These are phyloP conservation scores for Cryptosporidium muris DNA, from an alignment of 169 alveolate species.

Conservation along the genomic window DNA sequence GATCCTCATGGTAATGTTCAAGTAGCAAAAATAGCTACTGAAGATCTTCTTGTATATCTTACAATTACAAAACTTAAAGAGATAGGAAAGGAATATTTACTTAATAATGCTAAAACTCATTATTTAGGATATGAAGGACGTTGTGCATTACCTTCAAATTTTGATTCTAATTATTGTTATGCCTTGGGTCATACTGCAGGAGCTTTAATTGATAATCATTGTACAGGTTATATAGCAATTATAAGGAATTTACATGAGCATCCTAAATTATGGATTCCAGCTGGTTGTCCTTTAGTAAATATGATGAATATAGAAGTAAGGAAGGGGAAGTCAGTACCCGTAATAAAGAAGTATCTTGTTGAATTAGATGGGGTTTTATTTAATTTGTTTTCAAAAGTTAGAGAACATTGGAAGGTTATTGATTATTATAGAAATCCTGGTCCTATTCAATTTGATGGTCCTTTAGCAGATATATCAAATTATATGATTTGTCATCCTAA, in stretches of 20 bases:
- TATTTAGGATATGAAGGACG: constrained; percentile 91
- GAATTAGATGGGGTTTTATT: constrained; percentile 82
- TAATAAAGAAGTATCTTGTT: constrained; percentile 84
- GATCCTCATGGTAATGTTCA: constrained; percentile 91
- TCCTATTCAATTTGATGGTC: constrained; percentile 85
- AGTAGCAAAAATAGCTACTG: constrained; percentile 89
- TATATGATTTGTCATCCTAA: constrained; percentile 77
- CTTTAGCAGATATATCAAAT: constrained; percentile 43
- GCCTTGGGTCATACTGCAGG: constrained; percentile 86
- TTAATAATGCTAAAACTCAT: constrained; percentile 79
- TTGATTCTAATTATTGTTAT: constrained; percentile 87
- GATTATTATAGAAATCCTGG: constrained; percentile 84
- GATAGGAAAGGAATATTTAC: constrained; percentile 68
- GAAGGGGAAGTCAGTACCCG: constrained; percentile 85
- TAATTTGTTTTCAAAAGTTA: constrained; percentile 76
- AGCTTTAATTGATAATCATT: constrained; percentile 76
- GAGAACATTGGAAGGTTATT: constrained; percentile 83
- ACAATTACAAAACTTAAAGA: constrained; percentile 19
- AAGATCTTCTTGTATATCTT: constrained; percentile 78
- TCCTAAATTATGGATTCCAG: constrained; percentile 84
- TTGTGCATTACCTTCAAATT: constrained; percentile 86
- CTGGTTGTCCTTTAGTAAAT: constrained; percentile 88
- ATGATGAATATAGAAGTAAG: constrained; percentile 89
- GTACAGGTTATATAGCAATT: constrained; percentile 85
- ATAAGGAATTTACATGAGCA: constrained; percentile 75